Percentiles rank a stretch among this genome's conserved stretches.
Conservation (phyloP, 805 yeast species). For the Ogataea saltuana region DNA sequence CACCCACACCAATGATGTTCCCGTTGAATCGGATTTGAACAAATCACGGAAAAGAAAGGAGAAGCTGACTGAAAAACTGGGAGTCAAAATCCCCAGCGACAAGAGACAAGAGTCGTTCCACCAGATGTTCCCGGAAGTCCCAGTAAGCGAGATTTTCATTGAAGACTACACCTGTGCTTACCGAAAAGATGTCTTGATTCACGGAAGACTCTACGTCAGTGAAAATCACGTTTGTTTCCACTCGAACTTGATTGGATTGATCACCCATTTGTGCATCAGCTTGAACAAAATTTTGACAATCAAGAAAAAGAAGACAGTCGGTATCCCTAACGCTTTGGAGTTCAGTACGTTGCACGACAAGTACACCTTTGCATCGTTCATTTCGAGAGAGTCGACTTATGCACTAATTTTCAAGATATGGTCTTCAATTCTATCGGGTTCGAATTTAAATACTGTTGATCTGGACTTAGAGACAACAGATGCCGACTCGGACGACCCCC, state of each 20-base stretch:
- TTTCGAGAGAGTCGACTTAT: conserved; percentile 57
- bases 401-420: conserved; percentile 59
- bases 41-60: conserved; percentile 12
- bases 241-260: conserved; percentile 68
- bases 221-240: conserved; percentile 60
- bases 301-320: conserved; percentile 62
- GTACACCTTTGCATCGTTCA: conserved; percentile 64
- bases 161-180: conserved; percentile 67
- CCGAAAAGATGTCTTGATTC: conserved; percentile 63
- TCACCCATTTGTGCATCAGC: conserved; percentile 58
- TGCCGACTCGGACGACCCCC: conserved; percentile 38
- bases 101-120: conserved; percentile 64
- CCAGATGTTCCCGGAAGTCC: conserved; percentile 53
- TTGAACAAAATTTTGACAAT: conserved; percentile 62
- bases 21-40: conserved; percentile 3
- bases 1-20: conserved; percentile 9
- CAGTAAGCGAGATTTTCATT: conserved; percentile 51
- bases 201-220: conserved; percentile 63
- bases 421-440: conserved; percentile 45
- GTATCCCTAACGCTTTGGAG: conserved; percentile 69
- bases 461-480: conserved; percentile 32
- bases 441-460: conserved; percentile 22
- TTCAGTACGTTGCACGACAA: conserved; percentile 63
- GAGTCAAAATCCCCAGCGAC: conserved; percentile 41
- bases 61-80: conserved; percentile 22